phyloP scores from a whole-genome alignment of 148 eudicot species.

The Chenopodium berlandieri region DNA sequence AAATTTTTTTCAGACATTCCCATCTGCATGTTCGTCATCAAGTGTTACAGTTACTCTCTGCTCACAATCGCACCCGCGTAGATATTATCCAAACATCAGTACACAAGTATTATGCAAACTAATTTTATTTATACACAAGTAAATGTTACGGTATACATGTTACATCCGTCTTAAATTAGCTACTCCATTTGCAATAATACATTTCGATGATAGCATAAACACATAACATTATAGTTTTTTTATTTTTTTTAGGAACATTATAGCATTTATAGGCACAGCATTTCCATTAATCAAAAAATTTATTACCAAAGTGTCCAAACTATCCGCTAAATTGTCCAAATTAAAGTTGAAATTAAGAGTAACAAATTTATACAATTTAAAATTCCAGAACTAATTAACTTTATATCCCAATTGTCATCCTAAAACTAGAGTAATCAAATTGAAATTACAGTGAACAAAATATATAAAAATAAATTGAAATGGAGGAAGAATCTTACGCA shows the following conservation, averaged over 20 bases:
- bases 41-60: not conserved
- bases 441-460: not conserved
- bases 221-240: no score
- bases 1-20: slow-evolving; percentile 83
- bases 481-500: slow-evolving; percentile 42
- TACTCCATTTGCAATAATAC: no score
- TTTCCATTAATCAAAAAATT: no score
- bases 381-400: not conserved
- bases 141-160: not conserved
- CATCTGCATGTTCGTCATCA: slow-evolving; percentile 52
- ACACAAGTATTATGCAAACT: not conserved
- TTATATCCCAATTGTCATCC: no score
- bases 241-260: no score
- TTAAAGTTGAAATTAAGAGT: not conserved
- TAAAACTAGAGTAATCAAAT: not conserved
- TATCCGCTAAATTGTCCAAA: no score
- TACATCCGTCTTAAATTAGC: no score
- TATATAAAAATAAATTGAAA: not conserved
- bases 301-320: no score
- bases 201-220: no score
- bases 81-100: not conserved
- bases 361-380: not conserved
- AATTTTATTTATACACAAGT: not conserved
- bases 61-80: no score
- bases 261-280: no score